phyloP scores from a whole-genome alignment of 345 rosid genomes.

The Sonneratia caseolaris region DNA sequence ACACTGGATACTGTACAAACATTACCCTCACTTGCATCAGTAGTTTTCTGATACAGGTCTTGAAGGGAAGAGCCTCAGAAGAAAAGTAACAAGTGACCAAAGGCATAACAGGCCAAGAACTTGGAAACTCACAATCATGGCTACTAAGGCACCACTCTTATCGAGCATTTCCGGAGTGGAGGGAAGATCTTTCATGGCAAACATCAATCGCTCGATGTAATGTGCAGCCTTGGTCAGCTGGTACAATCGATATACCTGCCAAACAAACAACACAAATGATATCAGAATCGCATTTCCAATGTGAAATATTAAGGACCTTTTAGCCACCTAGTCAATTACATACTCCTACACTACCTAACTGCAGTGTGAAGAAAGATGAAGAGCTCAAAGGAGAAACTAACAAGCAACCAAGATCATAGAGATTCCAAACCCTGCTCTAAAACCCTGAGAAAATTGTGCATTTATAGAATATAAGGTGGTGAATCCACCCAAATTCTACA shows the following conservation, averaged over 20 bases:
- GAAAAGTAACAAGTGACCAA: constrained; percentile 74
- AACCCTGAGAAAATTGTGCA: neutral
- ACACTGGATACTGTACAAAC: neutral
- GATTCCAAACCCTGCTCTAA: neutral
- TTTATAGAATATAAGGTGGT: neutral
- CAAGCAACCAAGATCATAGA: neutral
- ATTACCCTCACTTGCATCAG: constrained; percentile 12
- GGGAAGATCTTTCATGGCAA: constrained; percentile 47
- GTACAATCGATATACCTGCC: constrained; percentile 70
- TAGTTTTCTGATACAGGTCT: constrained; percentile 75
- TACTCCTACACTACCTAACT: too few species aligned
- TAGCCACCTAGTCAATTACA: neutral
- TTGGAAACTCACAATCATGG: constrained; percentile 60
- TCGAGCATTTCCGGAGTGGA: constrained; percentile 34
- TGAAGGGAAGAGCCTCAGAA: constrained; percentile 73
- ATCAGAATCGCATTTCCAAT: neutral
- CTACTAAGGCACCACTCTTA: constrained; percentile 47
- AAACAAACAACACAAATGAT: constrained; percentile 8
- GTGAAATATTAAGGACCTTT: neutral
- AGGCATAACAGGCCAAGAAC: constrained; percentile 66
- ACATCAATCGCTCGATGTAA: constrained; percentile 66
- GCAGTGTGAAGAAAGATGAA: too few species aligned
- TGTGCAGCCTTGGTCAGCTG: constrained; percentile 74
- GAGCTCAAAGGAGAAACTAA: neutral
- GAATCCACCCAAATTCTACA: neutral